A percentile compares a stretch with the other conserved stretches of the same genome.
Evolutionary conservation across 1,139 yeast genomes (phyloP).

Genomic region (Chernovozyma sophiae-reginae): DNA sequence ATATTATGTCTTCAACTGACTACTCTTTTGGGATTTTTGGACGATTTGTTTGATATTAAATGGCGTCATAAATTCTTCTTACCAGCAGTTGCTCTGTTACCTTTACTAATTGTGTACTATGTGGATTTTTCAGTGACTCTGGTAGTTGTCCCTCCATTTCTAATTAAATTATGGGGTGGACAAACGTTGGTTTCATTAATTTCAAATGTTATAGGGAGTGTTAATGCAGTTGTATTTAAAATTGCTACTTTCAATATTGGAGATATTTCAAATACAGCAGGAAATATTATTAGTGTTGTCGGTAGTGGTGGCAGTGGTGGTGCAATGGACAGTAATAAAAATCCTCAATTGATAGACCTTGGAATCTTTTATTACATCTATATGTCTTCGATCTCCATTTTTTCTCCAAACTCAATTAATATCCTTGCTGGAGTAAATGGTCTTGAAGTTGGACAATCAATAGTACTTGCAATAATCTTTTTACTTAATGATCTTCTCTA

Average conservation of each 20-base stretch:
- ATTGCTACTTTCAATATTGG: not conserved
- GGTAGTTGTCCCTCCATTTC: slow-evolving; percentile 76
- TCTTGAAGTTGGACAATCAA: slow-evolving; percentile 90
- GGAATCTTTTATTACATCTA: slow-evolving; percentile 78
- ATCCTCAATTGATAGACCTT: slow-evolving; percentile 59
- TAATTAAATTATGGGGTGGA: slow-evolving; percentile 32
- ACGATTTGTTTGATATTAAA: slow-evolving; percentile 89
- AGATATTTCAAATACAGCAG: not conserved
- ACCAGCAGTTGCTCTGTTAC: slow-evolving; percentile 93
- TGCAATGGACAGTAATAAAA: slow-evolving; percentile 4
- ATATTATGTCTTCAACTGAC: slow-evolving; percentile 80
- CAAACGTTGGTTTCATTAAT: slow-evolving; percentile 16
- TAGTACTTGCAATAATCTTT: slow-evolving; percentile 68
- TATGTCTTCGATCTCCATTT: slow-evolving; percentile 89
- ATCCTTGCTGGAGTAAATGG: slow-evolving; percentile 96
- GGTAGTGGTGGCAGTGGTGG: not conserved
- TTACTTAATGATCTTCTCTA: slow-evolving; percentile 75
- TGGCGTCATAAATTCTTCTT: slow-evolving; percentile 97
- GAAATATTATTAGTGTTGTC: not conserved
- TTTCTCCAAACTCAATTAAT: slow-evolving; percentile 95
- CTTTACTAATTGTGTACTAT: slow-evolving; percentile 83
- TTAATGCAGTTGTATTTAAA: slow-evolving; percentile 20
- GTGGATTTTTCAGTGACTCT: slow-evolving; percentile 93
- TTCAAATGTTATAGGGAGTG: slow-evolving; percentile 21
- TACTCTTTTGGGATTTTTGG: slow-evolving; percentile 82